Conservation (phyloP, 768 basidiomycete species). For the Agaricus subrufescens region DNA sequence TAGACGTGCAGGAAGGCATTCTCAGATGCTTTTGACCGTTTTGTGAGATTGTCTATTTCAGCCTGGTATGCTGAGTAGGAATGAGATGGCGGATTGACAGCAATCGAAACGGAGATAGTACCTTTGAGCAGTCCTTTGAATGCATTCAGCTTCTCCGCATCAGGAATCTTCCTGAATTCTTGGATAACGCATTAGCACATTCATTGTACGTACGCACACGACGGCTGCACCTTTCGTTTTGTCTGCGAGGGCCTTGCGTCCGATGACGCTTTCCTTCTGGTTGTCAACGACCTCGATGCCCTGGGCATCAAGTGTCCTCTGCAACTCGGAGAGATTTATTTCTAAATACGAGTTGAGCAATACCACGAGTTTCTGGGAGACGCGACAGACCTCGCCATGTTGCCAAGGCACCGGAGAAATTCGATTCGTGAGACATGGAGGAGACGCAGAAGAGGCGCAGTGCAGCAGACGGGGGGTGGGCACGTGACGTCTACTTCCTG, state of each 20-base stretch:
- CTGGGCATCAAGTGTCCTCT: constrained; percentile 89
- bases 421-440: constrained; percentile 49
- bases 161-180: constrained; percentile 97
- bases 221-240: constrained; percentile 82
- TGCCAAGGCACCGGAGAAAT: constrained; percentile 88
- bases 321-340: constrained; percentile 84
- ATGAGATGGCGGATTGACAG: background rate
- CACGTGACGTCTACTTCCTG: constrained; percentile 14
- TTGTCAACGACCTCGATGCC: constrained; percentile 96
- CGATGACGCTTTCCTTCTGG: constrained; percentile 95
- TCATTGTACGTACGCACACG: background rate
- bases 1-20: constrained; percentile 96
- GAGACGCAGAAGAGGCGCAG: constrained; percentile 9
- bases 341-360: constrained; percentile 35
- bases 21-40: constrained; percentile 88
- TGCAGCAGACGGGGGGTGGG: constrained; percentile 4
- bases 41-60: constrained; percentile 94
- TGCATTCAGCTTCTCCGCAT: constrained; percentile 79
- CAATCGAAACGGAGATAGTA: constrained; percentile 22
- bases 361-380: background rate
- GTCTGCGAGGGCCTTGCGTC: constrained; percentile 91
- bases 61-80: constrained; percentile 75
- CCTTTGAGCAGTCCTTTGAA: constrained; percentile 92
- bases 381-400: constrained; percentile 80
- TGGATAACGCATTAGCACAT: background rate